Conservation (phyloP, 2,329 filamentous ascomycete genomes). For the Triangularia verruculosa region DNA sequence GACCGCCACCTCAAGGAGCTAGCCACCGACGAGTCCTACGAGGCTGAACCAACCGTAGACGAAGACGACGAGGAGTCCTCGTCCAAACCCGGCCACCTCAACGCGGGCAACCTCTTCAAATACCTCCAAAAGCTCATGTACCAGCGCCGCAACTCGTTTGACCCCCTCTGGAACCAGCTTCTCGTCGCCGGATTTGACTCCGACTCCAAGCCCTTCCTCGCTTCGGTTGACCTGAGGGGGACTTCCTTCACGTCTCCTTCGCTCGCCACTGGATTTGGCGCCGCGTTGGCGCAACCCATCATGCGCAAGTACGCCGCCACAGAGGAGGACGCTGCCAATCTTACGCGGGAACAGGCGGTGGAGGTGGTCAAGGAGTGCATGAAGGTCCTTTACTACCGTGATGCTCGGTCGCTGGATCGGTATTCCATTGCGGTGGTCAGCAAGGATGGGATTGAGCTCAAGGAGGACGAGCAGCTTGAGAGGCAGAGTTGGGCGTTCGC, state of each 20-base stretch:
- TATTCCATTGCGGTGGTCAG: slow-evolving; percentile 92
- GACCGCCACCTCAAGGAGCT: slow-evolving; percentile 86
- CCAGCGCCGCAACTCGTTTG: slow-evolving; percentile 89
- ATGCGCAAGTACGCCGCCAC: slow-evolving; percentile 81
- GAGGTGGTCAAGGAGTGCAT: slow-evolving; percentile 85
- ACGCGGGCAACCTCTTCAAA: slow-evolving; percentile 91
- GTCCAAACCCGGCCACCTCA: slow-evolving; percentile 57
- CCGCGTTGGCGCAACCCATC: slow-evolving; percentile 89
- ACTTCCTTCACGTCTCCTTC: slow-evolving; percentile 87
- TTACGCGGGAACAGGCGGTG: slow-evolving; percentile 76
- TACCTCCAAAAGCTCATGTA: slow-evolving; percentile 97
- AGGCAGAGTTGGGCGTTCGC: slow-evolving; percentile 98
- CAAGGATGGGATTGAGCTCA: slow-evolving; percentile 81
- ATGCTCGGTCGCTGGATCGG: slow-evolving; percentile 85
- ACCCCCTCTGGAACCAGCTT: slow-evolving; percentile 95
- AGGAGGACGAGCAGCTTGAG: slow-evolving; percentile 84
- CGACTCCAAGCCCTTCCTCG: slow-evolving; percentile 79
- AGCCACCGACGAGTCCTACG: slow-evolving; percentile 86
- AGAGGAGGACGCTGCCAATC: slow-evolving; percentile 68
- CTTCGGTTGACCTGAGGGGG: slow-evolving; percentile 85
- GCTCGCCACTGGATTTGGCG: slow-evolving; percentile 89
- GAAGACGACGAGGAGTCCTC: slow-evolving; percentile 41
- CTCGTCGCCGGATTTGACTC: slow-evolving; percentile 87
- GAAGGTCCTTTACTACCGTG: slow-evolving; percentile 97
- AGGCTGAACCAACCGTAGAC: slow-evolving; percentile 30